Base-by-base conservation (phyloP, 169 alveolate genomes). In the Babesia ovis region DNA sequence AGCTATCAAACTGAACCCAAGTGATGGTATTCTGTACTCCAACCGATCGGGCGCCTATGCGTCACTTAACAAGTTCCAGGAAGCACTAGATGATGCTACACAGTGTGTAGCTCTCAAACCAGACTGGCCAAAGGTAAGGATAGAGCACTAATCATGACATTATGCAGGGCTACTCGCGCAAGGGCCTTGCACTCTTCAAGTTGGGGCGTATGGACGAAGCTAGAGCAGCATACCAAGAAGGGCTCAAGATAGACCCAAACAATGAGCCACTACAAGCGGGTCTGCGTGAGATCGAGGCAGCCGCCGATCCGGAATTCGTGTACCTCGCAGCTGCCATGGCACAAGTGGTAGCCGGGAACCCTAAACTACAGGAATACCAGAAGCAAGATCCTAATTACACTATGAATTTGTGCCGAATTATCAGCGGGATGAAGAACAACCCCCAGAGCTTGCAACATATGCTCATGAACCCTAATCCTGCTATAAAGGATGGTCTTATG, bases 1-100 rank as follows among this genome's bases (percentile, higher is more conserved):
- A 61, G 98, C 98, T n/a, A 95, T 97, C 61, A 87, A 85, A 62
- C 57, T 76, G n/a, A 89, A 90, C 77, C 98, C 98, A 1, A 42
- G 56, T 27, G 98, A 97, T 71, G 97, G 92, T 68, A 95, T 95
- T 6, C 90, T 95, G 6, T 96, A 94, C 82, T 95, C 98, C 32
- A 97, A 97, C 83, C 83, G 98, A 66, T 93, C 98, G 6, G 98
- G 97, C 23, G 96, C 97, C 31, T 95, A 91, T 66, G 94, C 95
- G 53, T 90, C 96, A 55, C 67, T 94, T 55, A 60, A 85, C 32
- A 82, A 91, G 74, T 94, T 75, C 75, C 91, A 92, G 29, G 93
- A 94, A 61, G 99, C 99, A 20, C 83, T 95, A 51, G 90, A 77
- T 14, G 98, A 93, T 77, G 98, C 98, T 22, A 93, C 86, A 27